Base-by-base conservation (phyloP, 2,329 filamentous ascomycete genomes). In the Beauveria medogensis region DNA sequence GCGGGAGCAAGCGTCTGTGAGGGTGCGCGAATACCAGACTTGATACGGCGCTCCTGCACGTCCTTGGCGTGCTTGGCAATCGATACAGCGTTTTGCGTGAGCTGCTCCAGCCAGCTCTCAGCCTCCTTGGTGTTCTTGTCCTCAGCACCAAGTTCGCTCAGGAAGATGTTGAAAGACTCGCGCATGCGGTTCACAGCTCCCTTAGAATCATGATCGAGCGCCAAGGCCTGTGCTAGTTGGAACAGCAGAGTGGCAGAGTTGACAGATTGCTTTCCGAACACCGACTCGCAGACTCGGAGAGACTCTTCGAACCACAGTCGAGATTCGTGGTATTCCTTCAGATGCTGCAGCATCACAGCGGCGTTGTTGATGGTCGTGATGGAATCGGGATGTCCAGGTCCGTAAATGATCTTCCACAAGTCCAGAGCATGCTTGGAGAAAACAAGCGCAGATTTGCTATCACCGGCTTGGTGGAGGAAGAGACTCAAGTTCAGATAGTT, bases 291-390 rank as follows among this genome's bases (percentile, higher is more conserved):
- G 64, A 97, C 88, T 48, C 85, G 82, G 56, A 97, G 85, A 10
- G 92, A 95, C 65, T 91, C 89, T 75, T 97, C 94, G 71, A 99
- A 99, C 94, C 94, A 99, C 64, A 93, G 82, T 56, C 94, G 88
- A 51, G 93, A 97, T 75, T 96, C 91, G 68, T 93, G 88, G 78
- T 96, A 99, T 63, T 90, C 87, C 80, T 97, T 96, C 68, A 97
- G 83, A 60, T 92, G 88, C 76, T 99, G 94, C 62, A 99, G 85
- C 94, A 99, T 99, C 63, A 99, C 94, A 8, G 94, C 94, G 22
- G 91, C 93, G 70, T 99, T 99, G 83, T 97, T 99, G 76, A 97
- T 89, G 18, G 94, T 97, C 9, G 95, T 99, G 75, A 99, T 97
- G 9, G 92, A 96, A 76, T 99, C 94, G 3, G 94, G 94, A 75